phyloP scores from a whole-genome alignment of 176 grass and related monocot species.

The Oryza longistaminata region DNA sequence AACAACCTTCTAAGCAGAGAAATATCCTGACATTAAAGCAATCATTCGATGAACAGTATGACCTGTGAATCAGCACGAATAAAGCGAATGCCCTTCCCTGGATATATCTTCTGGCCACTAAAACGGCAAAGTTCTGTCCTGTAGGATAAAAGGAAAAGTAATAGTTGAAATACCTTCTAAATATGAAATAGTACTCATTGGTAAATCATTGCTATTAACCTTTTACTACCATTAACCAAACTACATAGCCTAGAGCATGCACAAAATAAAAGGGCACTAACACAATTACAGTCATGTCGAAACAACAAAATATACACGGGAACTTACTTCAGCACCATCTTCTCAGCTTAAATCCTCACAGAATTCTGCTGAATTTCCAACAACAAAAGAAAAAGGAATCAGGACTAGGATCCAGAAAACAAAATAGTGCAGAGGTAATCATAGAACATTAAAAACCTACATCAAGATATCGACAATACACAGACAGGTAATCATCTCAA shows the following conservation, averaged over 20 bases:
- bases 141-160: neutral
- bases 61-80: conserved; percentile 77
- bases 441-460: neutral
- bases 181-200: neutral
- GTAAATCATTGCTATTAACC: neutral
- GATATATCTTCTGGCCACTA: conserved; percentile 80
- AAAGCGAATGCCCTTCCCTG: conserved; percentile 80
- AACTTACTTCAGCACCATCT: conserved; percentile 88
- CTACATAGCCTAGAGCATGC: neutral
- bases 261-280: neutral
- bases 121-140: conserved; percentile 87
- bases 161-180: neutral
- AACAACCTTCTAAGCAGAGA: neutral
- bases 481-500: neutral
- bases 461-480: neutral
- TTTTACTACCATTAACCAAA: neutral
- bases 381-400: neutral
- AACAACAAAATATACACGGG: neutral
- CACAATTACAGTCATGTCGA: neutral
- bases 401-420: neutral
- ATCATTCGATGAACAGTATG: neutral
- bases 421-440: neutral
- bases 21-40: neutral
- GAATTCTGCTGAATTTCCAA: neutral
- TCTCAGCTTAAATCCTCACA: conserved; percentile 47